Evolutionary conservation across 2,329 filamentous ascomycete species (phyloP).

Genomic region (Hypoxylon sp.): DNA sequence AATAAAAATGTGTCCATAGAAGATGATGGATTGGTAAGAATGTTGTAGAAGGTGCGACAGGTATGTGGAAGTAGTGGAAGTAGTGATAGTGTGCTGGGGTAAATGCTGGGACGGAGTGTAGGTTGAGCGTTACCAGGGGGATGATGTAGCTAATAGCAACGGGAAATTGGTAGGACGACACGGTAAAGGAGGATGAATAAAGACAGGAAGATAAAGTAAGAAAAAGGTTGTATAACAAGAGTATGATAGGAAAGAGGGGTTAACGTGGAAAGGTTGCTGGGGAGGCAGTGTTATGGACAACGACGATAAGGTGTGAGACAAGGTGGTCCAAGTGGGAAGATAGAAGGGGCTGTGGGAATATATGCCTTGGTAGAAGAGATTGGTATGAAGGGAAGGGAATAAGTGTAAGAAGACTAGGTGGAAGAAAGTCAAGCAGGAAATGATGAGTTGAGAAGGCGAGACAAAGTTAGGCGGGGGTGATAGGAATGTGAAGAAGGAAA

Average conservation of each 20-base stretch:
- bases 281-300: background rate
- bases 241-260: background rate
- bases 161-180: background rate
- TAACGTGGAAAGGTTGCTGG: background rate
- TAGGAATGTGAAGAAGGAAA: conserved; percentile 4
- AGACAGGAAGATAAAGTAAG: background rate
- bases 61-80: background rate
- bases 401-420: background rate
- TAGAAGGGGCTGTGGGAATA: background rate
- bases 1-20: background rate
- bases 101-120: background rate
- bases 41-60: background rate
- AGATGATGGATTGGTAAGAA: background rate
- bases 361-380: background rate
- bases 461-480: background rate
- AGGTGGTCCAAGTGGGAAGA: no score
- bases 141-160: background rate
- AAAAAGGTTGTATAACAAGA: background rate
- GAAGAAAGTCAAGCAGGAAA: background rate
- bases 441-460: background rate
- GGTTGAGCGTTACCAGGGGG: background rate
- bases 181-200: background rate
- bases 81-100: background rate
- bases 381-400: background rate
- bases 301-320: background rate